These are phyloP conservation scores for Aspergillus brasiliensis DNA, from an alignment of 2,329 filamentous ascomycete genomes.

Conservation along the genomic window DNA sequence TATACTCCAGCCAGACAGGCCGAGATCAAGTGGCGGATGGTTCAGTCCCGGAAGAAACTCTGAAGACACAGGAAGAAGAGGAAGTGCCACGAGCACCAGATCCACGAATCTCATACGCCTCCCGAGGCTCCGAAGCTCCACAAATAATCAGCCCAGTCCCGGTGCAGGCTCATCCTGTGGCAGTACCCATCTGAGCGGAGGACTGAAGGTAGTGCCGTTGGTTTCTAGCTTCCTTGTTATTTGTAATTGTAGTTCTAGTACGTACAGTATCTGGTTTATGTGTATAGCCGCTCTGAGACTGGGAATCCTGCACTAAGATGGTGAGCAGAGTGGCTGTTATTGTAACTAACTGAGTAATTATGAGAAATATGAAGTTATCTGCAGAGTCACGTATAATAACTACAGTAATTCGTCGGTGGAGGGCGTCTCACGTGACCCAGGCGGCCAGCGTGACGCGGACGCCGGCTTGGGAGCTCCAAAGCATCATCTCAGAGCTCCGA, in stretches of 20 bases:
- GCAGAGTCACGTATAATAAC: not conserved
- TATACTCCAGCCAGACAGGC: not conserved
- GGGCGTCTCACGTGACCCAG: constrained; percentile 11
- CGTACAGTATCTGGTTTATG: not conserved
- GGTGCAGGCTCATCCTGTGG: constrained; percentile 15
- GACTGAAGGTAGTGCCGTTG: not conserved
- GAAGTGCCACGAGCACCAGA: not conserved
- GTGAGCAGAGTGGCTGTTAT: not conserved
- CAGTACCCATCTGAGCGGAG: constrained; percentile 15
- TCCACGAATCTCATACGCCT: not conserved
- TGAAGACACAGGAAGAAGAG: not conserved
- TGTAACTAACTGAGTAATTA: not conserved
- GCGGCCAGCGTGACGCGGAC: constrained; percentile 21
- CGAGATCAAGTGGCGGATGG: not conserved
- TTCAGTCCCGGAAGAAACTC: not conserved
- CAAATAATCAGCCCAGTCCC: not conserved
- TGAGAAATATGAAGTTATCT: not conserved
- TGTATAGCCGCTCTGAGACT: not conserved
- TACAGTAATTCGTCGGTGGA: no score
- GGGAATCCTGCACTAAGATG: not conserved
- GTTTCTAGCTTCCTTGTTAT: not conserved
- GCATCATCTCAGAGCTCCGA: constrained; percentile 19
- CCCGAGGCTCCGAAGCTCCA: not conserved
- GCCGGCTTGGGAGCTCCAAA: constrained; percentile 20
- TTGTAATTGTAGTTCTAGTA: constrained; percentile 1